Percentiles rank a stretch among this genome's conserved stretches.
Conservation (phyloP, 202 grass and related monocot genomes). For the Sporobolus alterniflorus region DNA sequence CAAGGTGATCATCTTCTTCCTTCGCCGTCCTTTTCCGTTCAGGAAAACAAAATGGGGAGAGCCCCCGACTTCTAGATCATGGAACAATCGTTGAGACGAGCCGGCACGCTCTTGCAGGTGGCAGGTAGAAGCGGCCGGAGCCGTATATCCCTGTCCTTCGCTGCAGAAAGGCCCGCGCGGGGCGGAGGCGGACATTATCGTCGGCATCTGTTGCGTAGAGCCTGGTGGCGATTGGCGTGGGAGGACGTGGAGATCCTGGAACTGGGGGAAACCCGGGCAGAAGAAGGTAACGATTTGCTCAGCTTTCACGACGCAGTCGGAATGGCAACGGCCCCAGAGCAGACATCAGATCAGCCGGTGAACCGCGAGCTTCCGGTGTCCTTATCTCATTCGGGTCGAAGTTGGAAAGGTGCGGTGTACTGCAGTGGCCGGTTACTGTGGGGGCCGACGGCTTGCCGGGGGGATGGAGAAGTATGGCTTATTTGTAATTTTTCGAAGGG, state of each 20-base stretch:
- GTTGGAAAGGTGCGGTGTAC: not conserved
- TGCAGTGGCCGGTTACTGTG: not conserved
- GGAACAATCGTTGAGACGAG: not conserved
- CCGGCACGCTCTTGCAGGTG: not conserved
- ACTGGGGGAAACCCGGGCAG: not conserved
- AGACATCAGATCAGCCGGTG: not conserved
- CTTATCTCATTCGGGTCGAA: not conserved
- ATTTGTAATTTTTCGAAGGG: not conserved
- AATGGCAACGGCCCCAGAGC: not conserved
- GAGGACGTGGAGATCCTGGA: not conserved
- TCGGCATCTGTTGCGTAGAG: not conserved
- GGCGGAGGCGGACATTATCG: not conserved
- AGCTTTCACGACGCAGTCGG: not conserved
- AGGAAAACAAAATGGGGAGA: not conserved
- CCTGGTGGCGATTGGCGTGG: not conserved
- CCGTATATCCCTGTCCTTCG: too few relatives aligned
- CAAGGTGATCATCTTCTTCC: not conserved
- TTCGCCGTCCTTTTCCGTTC: not conserved
- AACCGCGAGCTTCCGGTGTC: not conserved
- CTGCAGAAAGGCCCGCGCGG: too few relatives aligned
- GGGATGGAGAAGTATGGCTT: not conserved
- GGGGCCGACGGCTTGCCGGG: not conserved
- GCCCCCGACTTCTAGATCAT: not conserved
- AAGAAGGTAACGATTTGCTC: not conserved
- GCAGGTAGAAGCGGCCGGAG: not conserved